Evolutionary conservation across 176 grass and related monocot genomes (phyloP).

Genomic region (Typha latifolia): DNA sequence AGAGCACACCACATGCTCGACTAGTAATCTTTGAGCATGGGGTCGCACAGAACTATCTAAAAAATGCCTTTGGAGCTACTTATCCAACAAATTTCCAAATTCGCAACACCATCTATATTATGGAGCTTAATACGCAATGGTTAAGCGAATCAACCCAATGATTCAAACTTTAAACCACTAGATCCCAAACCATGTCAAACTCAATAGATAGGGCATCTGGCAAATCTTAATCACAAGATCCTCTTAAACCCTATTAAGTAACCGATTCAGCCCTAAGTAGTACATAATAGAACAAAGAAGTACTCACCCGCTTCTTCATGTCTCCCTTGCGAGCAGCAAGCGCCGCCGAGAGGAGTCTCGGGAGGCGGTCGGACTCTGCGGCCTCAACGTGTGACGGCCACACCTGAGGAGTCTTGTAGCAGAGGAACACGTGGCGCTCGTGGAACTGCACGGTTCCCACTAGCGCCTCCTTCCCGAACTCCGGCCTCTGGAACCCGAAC

Average conservation of each 20-base stretch:
- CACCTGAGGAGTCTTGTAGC: conserved; percentile 77
- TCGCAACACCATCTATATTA: too few relatives aligned
- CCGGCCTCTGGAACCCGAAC: conserved; percentile 66
- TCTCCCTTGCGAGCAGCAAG: conserved; percentile 42
- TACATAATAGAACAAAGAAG: not conserved
- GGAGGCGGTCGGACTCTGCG: conserved; percentile 65
- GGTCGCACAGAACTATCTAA: too few relatives aligned
- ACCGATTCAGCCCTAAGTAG: not conserved
- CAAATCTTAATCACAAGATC: not conserved
- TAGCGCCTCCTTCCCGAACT: conserved; percentile 56
- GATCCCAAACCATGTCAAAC: not conserved
- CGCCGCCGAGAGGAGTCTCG: conserved; percentile 56
- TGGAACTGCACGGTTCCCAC: conserved; percentile 64
- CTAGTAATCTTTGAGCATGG: too few relatives aligned
- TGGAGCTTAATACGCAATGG: too few relatives aligned
- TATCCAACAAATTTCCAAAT: too few relatives aligned
- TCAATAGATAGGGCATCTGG: not conserved
- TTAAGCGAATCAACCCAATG: too few relatives aligned
- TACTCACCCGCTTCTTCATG: conserved; percentile 66
- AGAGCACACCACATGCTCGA: too few relatives aligned
- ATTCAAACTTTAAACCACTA: not conserved
- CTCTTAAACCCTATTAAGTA: not conserved
- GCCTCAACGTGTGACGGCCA: conserved; percentile 79
- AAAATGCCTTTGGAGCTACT: too few relatives aligned
- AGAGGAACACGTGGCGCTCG: conserved; percentile 88